These are phyloP conservation scores for Nepenthes mirabilis DNA, from an alignment of 148 eudicot genomes.

Conservation along the genomic window DNA sequence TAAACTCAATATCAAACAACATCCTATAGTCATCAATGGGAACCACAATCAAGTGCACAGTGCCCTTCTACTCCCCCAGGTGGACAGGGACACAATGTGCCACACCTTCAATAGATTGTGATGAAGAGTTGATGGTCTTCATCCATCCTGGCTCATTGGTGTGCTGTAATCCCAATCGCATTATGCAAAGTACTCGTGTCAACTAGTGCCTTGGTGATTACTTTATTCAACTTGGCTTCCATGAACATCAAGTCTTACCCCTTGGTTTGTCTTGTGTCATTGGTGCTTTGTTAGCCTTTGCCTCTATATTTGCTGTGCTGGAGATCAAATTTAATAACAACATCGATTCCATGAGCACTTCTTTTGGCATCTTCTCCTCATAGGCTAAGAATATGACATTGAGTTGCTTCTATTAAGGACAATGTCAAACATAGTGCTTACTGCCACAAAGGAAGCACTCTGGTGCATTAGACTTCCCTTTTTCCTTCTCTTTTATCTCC, in stretches of 20 bases:
- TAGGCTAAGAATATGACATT: not conserved
- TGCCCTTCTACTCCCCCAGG: not conserved
- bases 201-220: too few relatives aligned
- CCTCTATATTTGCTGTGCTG: too few relatives aligned
- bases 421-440: not conserved
- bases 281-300: not conserved
- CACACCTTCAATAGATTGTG: not conserved
- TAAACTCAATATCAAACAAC: not conserved
- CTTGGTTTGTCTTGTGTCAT: not conserved
- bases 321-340: too few relatives aligned
- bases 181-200: not conserved
- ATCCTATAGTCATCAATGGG: not conserved
- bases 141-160: not conserved
- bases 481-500: not conserved
- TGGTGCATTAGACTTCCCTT: not conserved
- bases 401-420: not conserved
- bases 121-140: not conserved
- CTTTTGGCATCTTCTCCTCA: too few relatives aligned
- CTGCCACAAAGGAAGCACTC: not conserved
- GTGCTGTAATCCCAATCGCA: not conserved
- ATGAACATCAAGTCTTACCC: not conserved
- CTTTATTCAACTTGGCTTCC: not conserved
- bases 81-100: not conserved
- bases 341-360: too few relatives aligned
- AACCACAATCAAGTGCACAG: not conserved